Evolutionary conservation across 805 yeast species (phyloP).

Genomic region (Lachancea kluyveri): DNA sequence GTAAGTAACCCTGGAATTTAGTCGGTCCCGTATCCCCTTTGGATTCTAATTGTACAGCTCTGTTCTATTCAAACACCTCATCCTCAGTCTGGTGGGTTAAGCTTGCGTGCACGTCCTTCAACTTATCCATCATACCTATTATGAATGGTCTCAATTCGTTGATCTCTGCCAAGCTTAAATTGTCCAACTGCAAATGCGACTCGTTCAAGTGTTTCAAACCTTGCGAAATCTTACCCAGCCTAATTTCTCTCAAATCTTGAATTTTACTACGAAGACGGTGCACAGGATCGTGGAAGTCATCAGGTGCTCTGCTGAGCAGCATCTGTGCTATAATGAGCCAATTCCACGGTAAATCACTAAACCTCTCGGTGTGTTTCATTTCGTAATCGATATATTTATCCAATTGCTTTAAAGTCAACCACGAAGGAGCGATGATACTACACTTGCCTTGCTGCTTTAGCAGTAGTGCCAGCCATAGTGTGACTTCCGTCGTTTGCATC

Average conservation of each 20-base stretch:
- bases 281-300: slow-evolving; percentile 70
- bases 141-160: slow-evolving; percentile 85
- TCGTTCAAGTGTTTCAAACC: slow-evolving; percentile 79
- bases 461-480: slow-evolving; percentile 83
- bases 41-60: slow-evolving; percentile 1
- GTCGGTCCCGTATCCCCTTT: background rate
- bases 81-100: background rate
- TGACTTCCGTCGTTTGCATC: slow-evolving; percentile 62
- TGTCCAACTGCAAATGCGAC: slow-evolving; percentile 74
- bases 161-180: slow-evolving; percentile 76
- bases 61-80: background rate
- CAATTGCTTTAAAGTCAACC: slow-evolving; percentile 60
- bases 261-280: slow-evolving; percentile 63
- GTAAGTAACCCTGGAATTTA: no score
- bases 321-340: slow-evolving; percentile 83
- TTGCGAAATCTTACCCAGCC: slow-evolving; percentile 72
- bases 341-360: slow-evolving; percentile 72
- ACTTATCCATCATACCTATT: slow-evolving; percentile 70
- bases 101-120: slow-evolving; percentile 43
- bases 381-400: slow-evolving; percentile 63
- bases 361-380: slow-evolving; percentile 45
- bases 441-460: slow-evolving; percentile 82
- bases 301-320: slow-evolving; percentile 60
- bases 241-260: slow-evolving; percentile 79
- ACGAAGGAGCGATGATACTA: slow-evolving; percentile 75